These are phyloP conservation scores for Casuarina cunninghamiana DNA, from an alignment of 306 rosid genomes.

Conservation along the genomic window DNA sequence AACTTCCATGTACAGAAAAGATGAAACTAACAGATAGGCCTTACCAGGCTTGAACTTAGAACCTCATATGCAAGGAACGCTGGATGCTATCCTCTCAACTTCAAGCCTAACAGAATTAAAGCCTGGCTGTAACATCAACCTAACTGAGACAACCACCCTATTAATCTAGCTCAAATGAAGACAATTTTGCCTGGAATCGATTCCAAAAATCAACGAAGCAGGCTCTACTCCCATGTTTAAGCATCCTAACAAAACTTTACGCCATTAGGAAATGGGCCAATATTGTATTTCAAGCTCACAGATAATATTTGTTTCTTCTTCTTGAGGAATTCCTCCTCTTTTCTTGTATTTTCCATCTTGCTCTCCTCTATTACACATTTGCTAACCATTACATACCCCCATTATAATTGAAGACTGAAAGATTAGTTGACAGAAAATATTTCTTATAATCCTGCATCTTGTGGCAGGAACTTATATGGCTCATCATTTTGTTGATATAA, in stretches of 20 bases:
- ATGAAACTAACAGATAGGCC: not conserved
- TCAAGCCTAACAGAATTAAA: not conserved
- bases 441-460: slow-evolving; percentile 2
- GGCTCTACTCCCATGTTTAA: not conserved
- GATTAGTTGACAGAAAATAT: slow-evolving; percentile 3
- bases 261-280: slow-evolving; percentile 1
- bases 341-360: not conserved
- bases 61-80: not conserved
- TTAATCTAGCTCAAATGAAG: not conserved
- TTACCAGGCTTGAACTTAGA: not conserved
- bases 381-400: not conserved
- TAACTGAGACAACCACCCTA: not conserved
- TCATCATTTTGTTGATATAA: slow-evolving; percentile 13
- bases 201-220: not conserved
- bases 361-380: not conserved
- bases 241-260: not conserved
- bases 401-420: slow-evolving; percentile 1
- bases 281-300: not conserved
- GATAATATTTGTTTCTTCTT: not conserved
- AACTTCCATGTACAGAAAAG: not conserved
- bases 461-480: slow-evolving; percentile 4
- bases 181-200: not conserved
- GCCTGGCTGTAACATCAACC: not conserved
- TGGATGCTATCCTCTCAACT: not conserved
- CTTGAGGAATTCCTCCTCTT: not conserved